These are phyloP conservation scores for Xylariaceae sp. DNA, from an alignment of 2,329 filamentous ascomycete genomes.

Conservation along the genomic window DNA sequence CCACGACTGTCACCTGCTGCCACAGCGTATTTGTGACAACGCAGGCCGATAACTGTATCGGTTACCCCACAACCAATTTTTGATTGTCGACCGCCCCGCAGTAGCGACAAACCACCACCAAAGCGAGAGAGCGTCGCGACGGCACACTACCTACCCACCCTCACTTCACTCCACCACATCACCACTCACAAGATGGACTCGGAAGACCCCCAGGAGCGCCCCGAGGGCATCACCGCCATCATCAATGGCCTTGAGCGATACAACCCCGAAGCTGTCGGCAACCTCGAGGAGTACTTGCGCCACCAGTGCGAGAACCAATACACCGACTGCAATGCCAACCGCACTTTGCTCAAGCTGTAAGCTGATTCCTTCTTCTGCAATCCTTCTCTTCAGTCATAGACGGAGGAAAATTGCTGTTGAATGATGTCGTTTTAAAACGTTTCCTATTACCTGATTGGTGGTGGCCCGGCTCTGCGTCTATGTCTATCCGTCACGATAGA, in stretches of 20 bases:
- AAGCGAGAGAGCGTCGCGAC: constrained; percentile 26
- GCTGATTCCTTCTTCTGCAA: constrained; percentile 40
- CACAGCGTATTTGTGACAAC: constrained; percentile 25
- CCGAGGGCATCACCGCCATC: constrained; percentile 87
- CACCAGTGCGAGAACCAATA: constrained; percentile 94
- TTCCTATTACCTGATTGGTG: constrained; percentile 94
- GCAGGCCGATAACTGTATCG: constrained; percentile 26
- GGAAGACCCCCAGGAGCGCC: constrained; percentile 89
- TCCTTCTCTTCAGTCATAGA: neutral
- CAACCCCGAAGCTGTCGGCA: constrained; percentile 92
- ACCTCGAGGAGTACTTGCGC: constrained; percentile 91
- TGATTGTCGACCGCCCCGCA: constrained; percentile 22
- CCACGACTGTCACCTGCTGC: too few relatives aligned
- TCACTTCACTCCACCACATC: neutral
- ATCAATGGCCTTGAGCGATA: constrained; percentile 97
- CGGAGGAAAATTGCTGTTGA: constrained; percentile 9
- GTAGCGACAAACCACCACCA: constrained; percentile 6
- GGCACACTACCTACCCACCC: constrained; percentile 9
- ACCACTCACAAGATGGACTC: constrained; percentile 51
- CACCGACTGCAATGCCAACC: constrained; percentile 94
- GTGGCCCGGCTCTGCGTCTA: constrained; percentile 30
- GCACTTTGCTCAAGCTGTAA: constrained; percentile 95
- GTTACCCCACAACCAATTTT: constrained; percentile 27
- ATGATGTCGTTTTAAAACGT: constrained; percentile 84
- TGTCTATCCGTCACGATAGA: too few relatives aligned